Conservation (phyloP, 345 rosid genomes). For the Erucastrum elatum region DNA sequence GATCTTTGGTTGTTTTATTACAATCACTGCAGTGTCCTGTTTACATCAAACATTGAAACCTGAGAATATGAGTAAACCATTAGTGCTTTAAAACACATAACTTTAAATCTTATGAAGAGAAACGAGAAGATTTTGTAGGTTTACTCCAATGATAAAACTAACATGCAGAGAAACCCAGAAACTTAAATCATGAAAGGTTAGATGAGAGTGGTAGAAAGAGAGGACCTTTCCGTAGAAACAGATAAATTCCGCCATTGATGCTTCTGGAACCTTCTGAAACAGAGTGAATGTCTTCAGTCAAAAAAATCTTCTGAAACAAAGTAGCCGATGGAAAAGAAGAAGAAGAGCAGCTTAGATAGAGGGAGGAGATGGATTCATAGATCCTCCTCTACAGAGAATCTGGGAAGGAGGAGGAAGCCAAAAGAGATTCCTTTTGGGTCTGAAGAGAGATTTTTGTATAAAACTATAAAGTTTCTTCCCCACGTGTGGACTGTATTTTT, state of each 20-base stretch:
- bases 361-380: constrained; percentile 14
- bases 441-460: constrained; percentile 25
- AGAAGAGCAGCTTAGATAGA: constrained; percentile 11
- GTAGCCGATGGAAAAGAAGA: background rate
- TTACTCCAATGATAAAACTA: background rate
- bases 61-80: background rate
- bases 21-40: constrained; percentile 59
- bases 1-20: constrained; percentile 67
- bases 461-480: background rate
- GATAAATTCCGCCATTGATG: constrained; percentile 66
- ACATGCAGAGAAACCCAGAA: constrained; percentile 30
- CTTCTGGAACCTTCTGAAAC: constrained; percentile 34
- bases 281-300: background rate
- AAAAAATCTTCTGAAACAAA: background rate
- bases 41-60: background rate
- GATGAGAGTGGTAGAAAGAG: background rate
- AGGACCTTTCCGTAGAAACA: constrained; percentile 58
- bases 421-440: constrained; percentile 10
- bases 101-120: background rate
- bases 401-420: constrained; percentile 26
- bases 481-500: constrained; percentile 28
- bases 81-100: background rate
- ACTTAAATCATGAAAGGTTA: constrained; percentile 7
- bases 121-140: background rate
- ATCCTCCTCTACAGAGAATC: constrained; percentile 24